A percentile compares a stretch with the other conserved stretches of the same genome.
These are phyloP conservation scores for Bipolaris gigantea DNA, from an alignment of 2,329 filamentous ascomycete species.

Conservation along the genomic window DNA sequence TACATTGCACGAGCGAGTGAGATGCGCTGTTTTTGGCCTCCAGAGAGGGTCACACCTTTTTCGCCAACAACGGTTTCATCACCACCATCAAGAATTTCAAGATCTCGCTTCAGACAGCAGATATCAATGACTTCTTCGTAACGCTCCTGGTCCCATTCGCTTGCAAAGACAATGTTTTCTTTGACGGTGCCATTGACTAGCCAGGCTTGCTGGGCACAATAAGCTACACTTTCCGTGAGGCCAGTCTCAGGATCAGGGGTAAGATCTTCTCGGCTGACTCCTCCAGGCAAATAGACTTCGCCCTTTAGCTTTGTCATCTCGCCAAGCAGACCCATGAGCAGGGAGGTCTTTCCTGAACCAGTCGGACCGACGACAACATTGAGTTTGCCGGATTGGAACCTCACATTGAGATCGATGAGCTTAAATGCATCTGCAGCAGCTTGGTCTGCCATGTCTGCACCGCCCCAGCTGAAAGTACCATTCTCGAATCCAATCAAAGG, in stretches of 20 bases:
- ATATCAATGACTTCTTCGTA: conserved; percentile 88
- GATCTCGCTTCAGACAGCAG: conserved; percentile 86
- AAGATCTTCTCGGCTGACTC: conserved; percentile 81
- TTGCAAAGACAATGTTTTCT: conserved; percentile 92
- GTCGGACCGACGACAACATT: conserved; percentile 94
- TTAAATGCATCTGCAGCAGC: conserved; percentile 68
- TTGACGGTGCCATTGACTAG: conserved; percentile 93
- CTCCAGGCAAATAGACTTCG: conserved; percentile 81
- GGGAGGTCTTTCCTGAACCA: conserved; percentile 91
- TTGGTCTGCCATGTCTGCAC: conserved; percentile 55
- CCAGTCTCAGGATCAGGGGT: conserved; percentile 79
- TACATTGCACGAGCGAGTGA: conserved; percentile 97
- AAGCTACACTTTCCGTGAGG: conserved; percentile 88
- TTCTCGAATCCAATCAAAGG: conserved; percentile 81
- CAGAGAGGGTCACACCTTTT: conserved; percentile 94
- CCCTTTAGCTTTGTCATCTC: conserved; percentile 91
- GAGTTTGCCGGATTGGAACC: conserved; percentile 81
- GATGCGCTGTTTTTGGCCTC: conserved; percentile 96
- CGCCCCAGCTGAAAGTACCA: conserved; percentile 88
- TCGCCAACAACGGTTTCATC: conserved; percentile 95
- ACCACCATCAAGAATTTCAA: conserved; percentile 88
- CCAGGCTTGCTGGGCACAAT: conserved; percentile 97
- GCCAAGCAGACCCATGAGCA: conserved; percentile 92
- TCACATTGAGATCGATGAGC: conserved; percentile 78
- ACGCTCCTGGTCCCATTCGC: conserved; percentile 74